phyloP scores from a whole-genome alignment of 495 filamentous ascomycete genomes.

The Penicillium lividum region DNA sequence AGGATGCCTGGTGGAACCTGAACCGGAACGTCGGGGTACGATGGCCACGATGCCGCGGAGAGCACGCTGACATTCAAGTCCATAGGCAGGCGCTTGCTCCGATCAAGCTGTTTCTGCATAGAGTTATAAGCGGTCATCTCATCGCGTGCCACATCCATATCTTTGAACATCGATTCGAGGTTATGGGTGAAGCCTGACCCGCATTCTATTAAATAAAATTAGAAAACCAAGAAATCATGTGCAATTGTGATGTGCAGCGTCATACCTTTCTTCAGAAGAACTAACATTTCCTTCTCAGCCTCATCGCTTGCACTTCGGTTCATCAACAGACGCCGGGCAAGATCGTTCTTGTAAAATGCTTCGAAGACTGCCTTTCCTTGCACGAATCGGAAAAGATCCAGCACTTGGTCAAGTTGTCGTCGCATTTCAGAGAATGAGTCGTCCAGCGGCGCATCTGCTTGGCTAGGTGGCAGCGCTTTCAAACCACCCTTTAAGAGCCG shows the following conservation, averaged over 20 bases:
- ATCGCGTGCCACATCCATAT: conserved; percentile 85
- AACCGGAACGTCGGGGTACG: conserved; percentile 79
- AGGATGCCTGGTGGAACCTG: conserved; percentile 72
- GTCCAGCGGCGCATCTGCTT: conserved; percentile 56
- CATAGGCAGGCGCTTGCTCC: conserved; percentile 52
- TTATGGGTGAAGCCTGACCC: conserved; percentile 94
- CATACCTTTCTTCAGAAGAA: conserved; percentile 76
- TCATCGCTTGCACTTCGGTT: conserved; percentile 88
- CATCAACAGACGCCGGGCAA: conserved; percentile 86
- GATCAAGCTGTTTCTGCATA: conserved; percentile 43
- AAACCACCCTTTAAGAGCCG: conserved; percentile 81
- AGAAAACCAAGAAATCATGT: conserved; percentile 5
- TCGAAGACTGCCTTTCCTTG: conserved; percentile 98
- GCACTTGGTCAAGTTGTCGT: conserved; percentile 82
- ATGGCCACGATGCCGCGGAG: conserved; percentile 85
- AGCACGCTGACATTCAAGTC: conserved; percentile 88
- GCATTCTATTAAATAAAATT: conserved; percentile 61
- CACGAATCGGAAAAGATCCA: conserved; percentile 95
- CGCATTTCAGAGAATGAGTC: conserved; percentile 92
- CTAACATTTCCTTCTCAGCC: conserved; percentile 92
- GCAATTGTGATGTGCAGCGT: conserved; percentile 7
- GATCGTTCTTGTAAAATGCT: conserved; percentile 97
- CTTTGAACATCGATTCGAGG: conserved; percentile 98
- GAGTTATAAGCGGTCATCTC: conserved; percentile 78
- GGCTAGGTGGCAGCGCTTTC: conserved; percentile 60